Base-by-base conservation (phyloP, 805 yeast genomes). In the Cyberlindnera maclurae region DNA sequence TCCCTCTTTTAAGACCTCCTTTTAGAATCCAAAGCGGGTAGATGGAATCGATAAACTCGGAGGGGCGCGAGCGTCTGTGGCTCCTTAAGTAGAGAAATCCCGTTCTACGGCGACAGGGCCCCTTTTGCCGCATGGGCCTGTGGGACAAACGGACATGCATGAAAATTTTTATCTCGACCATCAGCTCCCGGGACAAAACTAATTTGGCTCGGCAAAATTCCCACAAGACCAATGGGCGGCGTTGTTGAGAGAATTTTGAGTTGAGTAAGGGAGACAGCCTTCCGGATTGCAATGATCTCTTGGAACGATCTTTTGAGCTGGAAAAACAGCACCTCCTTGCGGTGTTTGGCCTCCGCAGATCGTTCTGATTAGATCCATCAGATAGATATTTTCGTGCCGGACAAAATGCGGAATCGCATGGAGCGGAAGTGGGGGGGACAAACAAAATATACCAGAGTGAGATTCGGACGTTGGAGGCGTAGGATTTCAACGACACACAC, bases 161-260 rank as follows among this genome's bases (percentile, higher is more conserved):
- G 40, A 32, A 45, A 46, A 33, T 33, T 45, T 45, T 53, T 52
- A 53, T 51, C 57, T 37, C 31, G 43, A 43, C 49, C 51, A 53
- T 53, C 57, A 48, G 33, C 35, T 4, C 18, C 9, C 15, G 37
- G 44, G 45, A 39, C 45, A 40, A 37, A 34, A 13, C 15, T 20
- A n/a, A n/a, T 20, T 20, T 20, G 24, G 5, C 24, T 20, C 24
- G 24, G 24, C 24, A 20, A 5, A 6, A 8, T 6, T 20, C 24
- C 24, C 24, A 8, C n/a, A n/a, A n/a, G n/a, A n/a, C n/a, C n/a
- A n/a, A n/a, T n/a, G n/a, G n/a, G n/a, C n/a, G n/a, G n/a, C n/a
- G n/a, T n/a, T n/a, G n/a, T n/a, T n/a, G n/a, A n/a, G n/a, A n/a
- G n/a, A n/a, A n/a, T n/a, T n/a, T n/a, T n/a, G n/a, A n/a, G n/a